A percentile compares a stretch with the other conserved stretches of the same genome.
These are phyloP conservation scores for Nigrospora osmanthi DNA, from an alignment of 2,329 filamentous ascomycete genomes.

Conservation along the genomic window DNA sequence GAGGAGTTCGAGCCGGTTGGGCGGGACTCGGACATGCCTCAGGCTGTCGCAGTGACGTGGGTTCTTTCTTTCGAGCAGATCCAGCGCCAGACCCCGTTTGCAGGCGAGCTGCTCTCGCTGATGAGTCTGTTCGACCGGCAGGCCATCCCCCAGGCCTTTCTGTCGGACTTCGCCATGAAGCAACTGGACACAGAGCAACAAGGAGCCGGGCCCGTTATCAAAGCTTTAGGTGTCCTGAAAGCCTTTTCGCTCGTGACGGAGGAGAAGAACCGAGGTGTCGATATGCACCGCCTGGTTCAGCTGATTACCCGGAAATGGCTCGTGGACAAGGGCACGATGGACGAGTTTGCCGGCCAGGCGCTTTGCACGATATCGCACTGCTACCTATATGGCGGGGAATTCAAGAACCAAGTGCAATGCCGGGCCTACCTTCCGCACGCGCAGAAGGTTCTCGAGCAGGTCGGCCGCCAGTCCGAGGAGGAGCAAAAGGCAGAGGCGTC, in stretches of 20 bases:
- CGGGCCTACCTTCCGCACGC: conserved; percentile 16
- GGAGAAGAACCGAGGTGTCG: conserved; percentile 6
- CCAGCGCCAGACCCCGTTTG: conserved; percentile 12
- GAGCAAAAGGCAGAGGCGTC: conserved; percentile 2
- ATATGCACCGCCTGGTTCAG: conserved; percentile 27
- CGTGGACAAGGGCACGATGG: conserved; percentile 1
- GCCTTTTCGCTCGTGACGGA: conserved; percentile 20
- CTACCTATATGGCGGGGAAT: conserved; percentile 11
- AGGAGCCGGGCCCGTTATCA: neutral
- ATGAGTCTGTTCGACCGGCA: conserved; percentile 23
- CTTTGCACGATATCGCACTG: conserved; percentile 8
- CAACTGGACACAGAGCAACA: neutral
- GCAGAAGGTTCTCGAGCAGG: conserved; percentile 8
- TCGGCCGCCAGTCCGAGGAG: conserved; percentile 5
- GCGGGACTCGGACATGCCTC: conserved; percentile 15
- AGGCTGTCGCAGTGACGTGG: conserved; percentile 22
- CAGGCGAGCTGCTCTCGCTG: conserved; percentile 21
- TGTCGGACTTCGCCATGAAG: conserved; percentile 7
- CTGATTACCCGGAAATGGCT: conserved; percentile 23
- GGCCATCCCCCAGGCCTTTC: conserved; percentile 16
- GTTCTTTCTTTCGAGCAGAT: conserved; percentile 26
- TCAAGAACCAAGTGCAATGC: conserved; percentile 9
- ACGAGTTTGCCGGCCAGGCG: conserved; percentile 10
- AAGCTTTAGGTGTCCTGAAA: conserved; percentile 16
- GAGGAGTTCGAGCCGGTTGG: conserved; percentile 21